A percentile compares a stretch with the other conserved stretches of the same genome.
phyloP scores from a whole-genome alignment of 179 eudicot species.

The Nepenthes alata region DNA sequence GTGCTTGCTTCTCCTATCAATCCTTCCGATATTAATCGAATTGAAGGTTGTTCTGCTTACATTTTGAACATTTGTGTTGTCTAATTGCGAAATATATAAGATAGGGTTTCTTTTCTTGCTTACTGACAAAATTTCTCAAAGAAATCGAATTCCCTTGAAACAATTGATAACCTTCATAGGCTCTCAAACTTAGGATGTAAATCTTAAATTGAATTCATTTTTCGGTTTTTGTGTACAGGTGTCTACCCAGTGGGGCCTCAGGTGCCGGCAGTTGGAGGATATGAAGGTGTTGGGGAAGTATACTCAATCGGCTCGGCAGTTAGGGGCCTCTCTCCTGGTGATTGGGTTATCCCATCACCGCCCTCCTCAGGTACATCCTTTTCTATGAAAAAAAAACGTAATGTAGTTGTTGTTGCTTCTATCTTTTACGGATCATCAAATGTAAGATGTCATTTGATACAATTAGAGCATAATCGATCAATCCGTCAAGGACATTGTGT shows the following conservation, averaged over 20 bases:
- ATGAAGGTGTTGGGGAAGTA: constrained; percentile 89
- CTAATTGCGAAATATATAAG: background rate
- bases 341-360: constrained; percentile 81
- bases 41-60: constrained; percentile 37
- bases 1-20: constrained; percentile 94
- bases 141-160: background rate
- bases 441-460: background rate
- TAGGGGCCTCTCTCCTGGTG: constrained; percentile 51
- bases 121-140: constrained; percentile 1
- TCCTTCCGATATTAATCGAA: constrained; percentile 93
- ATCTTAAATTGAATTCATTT: background rate
- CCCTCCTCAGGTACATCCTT: constrained; percentile 59
- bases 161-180: background rate
- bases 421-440: background rate
- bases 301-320: constrained; percentile 65
- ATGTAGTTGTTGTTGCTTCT: background rate
- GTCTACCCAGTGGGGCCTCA: constrained; percentile 89
- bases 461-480: no score
- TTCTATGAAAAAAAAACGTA: background rate
- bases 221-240: constrained; percentile 19
- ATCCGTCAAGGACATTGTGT: no score
- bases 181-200: background rate
- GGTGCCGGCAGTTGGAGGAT: constrained; percentile 83
- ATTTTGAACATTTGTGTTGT: background rate
- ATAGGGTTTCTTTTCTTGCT: background rate